These are phyloP conservation scores for Pleodorina starrii DNA, from an alignment of 139 green algal species.

Conservation along the genomic window DNA sequence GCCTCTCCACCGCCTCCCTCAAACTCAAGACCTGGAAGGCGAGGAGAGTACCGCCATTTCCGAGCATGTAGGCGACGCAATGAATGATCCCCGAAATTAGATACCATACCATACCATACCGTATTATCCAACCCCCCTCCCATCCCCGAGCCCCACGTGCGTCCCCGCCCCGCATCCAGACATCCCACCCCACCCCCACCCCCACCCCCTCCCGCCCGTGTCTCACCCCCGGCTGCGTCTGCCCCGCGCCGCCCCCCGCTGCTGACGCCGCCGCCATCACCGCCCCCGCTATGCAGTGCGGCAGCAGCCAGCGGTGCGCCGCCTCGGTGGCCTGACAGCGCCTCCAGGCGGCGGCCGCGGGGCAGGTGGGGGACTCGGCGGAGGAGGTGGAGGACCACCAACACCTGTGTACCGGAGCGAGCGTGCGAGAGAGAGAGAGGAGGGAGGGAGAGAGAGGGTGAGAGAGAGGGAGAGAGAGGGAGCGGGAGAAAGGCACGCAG, in stretches of 20 bases:
- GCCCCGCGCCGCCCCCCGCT: too few relatives aligned
- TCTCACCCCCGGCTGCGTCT: neutral
- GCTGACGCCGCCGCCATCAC: neutral
- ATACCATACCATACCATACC: too few relatives aligned
- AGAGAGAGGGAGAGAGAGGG: neutral
- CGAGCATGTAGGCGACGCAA: too few relatives aligned
- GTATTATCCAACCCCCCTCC: neutral
- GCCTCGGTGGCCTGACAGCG: slow-evolving; percentile 11
- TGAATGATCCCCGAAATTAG: too few relatives aligned
- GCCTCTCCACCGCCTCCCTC: slow-evolving; percentile 12
- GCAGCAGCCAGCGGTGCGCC: slow-evolving; percentile 54
- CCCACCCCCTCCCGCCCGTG: too few relatives aligned
- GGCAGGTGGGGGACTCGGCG: slow-evolving; percentile 42
- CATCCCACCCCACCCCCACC: too few relatives aligned
- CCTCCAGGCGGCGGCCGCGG: slow-evolving; percentile 44
- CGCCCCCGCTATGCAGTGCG: slow-evolving; percentile 58
- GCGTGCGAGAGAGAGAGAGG: neutral
- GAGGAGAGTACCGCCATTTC: too few relatives aligned
- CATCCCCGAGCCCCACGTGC: too few relatives aligned
- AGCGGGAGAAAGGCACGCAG: neutral
- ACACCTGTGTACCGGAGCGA: neutral
- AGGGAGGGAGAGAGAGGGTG: neutral
- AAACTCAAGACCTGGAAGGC: slow-evolving; percentile 16
- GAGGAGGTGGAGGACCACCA: slow-evolving; percentile 63
- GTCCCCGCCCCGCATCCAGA: neutral